Evolutionary conservation across 2,329 filamentous ascomycete species (phyloP).

Genomic region (Fusarium newnesense): DNA sequence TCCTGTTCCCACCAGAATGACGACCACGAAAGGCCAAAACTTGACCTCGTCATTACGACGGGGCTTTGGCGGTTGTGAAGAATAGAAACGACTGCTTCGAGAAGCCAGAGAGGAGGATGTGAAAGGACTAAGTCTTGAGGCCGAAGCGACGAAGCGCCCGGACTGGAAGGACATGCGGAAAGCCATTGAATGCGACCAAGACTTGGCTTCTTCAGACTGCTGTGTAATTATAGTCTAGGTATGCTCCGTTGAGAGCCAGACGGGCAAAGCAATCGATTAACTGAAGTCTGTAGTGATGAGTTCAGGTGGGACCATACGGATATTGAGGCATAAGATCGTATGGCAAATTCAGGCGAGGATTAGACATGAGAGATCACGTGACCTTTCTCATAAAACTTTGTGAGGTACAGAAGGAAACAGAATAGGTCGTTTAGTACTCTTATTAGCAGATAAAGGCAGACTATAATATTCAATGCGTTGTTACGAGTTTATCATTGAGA

Average conservation of each 20-base stretch:
- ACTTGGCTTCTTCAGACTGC: background rate
- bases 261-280: background rate
- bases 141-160: conserved; percentile 41
- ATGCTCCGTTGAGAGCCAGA: background rate
- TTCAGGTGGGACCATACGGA: background rate
- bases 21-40: conserved; percentile 67
- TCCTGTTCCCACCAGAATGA: conserved; percentile 59
- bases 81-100: conserved; percentile 52
- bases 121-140: conserved; percentile 32
- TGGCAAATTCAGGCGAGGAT: conserved; percentile 16
- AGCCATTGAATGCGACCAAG: conserved; percentile 45
- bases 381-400: background rate
- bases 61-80: conserved; percentile 53
- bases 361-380: conserved; percentile 20
- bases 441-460: background rate
- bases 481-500: background rate
- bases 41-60: conserved; percentile 56
- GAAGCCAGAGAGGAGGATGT: conserved; percentile 22
- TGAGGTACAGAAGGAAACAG: background rate
- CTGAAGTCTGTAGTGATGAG: background rate
- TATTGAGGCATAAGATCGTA: conserved; percentile 8
- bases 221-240: background rate
- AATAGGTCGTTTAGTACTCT: background rate
- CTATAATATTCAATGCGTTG: background rate
- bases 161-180: conserved; percentile 45